Evolutionary conservation across 2,329 filamentous ascomycete species (phyloP), one percentile per base, ranked within the genome.

Genomic region (Aspergillus clavatus): DNA sequence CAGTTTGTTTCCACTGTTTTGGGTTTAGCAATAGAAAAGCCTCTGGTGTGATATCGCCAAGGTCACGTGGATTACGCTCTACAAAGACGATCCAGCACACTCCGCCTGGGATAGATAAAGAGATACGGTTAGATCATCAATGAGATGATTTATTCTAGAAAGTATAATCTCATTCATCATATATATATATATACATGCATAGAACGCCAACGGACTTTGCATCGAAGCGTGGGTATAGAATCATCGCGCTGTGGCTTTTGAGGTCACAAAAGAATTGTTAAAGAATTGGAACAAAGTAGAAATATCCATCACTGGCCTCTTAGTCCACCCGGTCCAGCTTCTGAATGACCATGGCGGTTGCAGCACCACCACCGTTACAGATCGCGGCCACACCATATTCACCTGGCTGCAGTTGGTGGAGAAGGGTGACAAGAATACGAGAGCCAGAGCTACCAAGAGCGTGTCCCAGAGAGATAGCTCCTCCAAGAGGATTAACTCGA

Each of bases 381-480:
- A 98, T 97, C 2, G 90, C 90, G 12, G 90, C 93, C 54, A 91
- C 87, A 43, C 93, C 93, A 64, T 96, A 97, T 72, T 98, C 87
- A 27, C 90, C 90, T 31, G 85, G 82, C 74, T 94, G 84, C 51
- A 97, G 75, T 71, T 96, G 91, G 69, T 97, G 91, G 50, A 97
- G 76, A 50, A 97, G 72, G 0, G 90, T 95, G 1, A 89, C 89
- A 47, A 97, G 72, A 54, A 97, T 96, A 51, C 91, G 82, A 19
- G 89, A 90, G 11, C 91, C 91, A 1, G 90, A 96, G 77, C 89
- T 96, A 14, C 91, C 91, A 2, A 97, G 75, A 4, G 91, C 90
- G 63, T 97, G 91, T 16, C 91, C 91, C 2, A 96, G 74, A 0
- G 90, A 88, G 60, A 97, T 95, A 40, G 91, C 91, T 49, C 91